These are phyloP conservation scores for Picochlorum costavermella DNA, from an alignment of 139 green algal species.

Conservation along the genomic window DNA sequence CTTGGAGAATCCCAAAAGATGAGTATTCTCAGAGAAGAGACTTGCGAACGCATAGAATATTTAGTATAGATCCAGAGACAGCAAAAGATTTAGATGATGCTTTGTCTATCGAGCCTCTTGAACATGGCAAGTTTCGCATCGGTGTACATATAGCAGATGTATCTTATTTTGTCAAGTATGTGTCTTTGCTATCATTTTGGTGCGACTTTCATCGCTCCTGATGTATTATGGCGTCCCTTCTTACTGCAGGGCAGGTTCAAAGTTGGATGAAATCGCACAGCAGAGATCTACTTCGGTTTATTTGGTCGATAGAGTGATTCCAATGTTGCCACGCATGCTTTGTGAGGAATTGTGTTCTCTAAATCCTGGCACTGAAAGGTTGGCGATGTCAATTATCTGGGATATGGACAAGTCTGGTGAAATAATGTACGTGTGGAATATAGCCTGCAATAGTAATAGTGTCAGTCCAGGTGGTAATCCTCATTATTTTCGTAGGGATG, in stretches of 20 bases:
- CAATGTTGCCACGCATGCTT: constrained; percentile 79
- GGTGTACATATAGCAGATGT: constrained; percentile 92
- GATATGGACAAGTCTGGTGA: constrained; percentile 50
- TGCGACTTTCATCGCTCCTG: constrained; percentile 8
- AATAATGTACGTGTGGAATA: constrained; percentile 5
- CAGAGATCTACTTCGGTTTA: constrained; percentile 50
- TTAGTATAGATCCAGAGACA: constrained; percentile 77
- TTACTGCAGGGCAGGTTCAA: constrained; percentile 25
- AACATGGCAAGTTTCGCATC: constrained; percentile 34
- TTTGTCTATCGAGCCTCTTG: constrained; percentile 49
- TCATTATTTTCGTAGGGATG: neutral
- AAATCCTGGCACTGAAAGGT: constrained; percentile 68
- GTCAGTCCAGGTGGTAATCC: neutral
- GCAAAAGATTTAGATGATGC: constrained; percentile 81
- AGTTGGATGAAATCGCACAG: constrained; percentile 70
- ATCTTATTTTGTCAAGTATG: constrained; percentile 56
- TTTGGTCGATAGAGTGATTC: constrained; percentile 57
- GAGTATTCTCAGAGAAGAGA: constrained; percentile 61
- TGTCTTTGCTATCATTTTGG: neutral
- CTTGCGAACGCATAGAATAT: constrained; percentile 59
- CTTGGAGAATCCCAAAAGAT: constrained; percentile 58
- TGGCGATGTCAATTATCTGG: constrained; percentile 85
- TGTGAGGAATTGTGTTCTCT: constrained; percentile 83
- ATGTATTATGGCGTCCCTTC: too few relatives aligned
- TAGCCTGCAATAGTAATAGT: too few relatives aligned